Conservation (phyloP, 2,329 filamentous ascomycete species). For the Apiospora malaysiana region DNA sequence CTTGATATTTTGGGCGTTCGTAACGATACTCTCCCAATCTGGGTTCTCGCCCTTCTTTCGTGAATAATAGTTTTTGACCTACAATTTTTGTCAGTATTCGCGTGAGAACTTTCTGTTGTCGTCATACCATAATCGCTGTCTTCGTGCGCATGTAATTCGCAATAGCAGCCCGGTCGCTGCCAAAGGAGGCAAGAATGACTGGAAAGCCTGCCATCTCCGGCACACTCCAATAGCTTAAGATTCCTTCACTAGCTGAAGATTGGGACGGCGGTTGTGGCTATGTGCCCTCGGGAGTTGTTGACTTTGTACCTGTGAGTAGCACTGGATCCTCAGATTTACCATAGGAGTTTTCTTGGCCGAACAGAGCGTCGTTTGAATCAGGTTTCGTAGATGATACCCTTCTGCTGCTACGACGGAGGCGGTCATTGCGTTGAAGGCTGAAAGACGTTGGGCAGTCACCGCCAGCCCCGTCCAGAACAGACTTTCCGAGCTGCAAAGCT, state of each 20-base stretch:
- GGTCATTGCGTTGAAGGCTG: neutral
- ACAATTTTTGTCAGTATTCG: conserved; percentile 32
- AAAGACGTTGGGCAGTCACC: neutral
- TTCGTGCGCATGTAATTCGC: conserved; percentile 82
- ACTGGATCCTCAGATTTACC: too few species aligned
- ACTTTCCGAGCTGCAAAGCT: neutral
- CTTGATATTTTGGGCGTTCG: conserved; percentile 64
- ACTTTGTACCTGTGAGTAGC: too few species aligned
- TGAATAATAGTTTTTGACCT: conserved; percentile 74
- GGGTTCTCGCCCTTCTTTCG: conserved; percentile 66
- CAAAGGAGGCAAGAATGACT: conserved; percentile 73
- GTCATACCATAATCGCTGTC: conserved; percentile 82
- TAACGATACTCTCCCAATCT: conserved; percentile 66
- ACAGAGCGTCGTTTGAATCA: too few species aligned
- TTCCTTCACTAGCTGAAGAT: conserved; percentile 52
- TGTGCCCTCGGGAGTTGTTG: too few species aligned
- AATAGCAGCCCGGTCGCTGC: conserved; percentile 79
- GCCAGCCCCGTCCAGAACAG: neutral
- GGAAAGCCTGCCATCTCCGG: conserved; percentile 81
- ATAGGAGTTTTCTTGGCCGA: too few species aligned
- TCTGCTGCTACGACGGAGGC: neutral
- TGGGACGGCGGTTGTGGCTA: too few species aligned
- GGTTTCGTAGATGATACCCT: neutral
- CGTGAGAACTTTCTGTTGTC: neutral
- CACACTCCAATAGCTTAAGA: conserved; percentile 88